Evolutionary conservation across 2,329 filamentous ascomycete genomes (phyloP).

Genomic region (Fusarium sp.): DNA sequence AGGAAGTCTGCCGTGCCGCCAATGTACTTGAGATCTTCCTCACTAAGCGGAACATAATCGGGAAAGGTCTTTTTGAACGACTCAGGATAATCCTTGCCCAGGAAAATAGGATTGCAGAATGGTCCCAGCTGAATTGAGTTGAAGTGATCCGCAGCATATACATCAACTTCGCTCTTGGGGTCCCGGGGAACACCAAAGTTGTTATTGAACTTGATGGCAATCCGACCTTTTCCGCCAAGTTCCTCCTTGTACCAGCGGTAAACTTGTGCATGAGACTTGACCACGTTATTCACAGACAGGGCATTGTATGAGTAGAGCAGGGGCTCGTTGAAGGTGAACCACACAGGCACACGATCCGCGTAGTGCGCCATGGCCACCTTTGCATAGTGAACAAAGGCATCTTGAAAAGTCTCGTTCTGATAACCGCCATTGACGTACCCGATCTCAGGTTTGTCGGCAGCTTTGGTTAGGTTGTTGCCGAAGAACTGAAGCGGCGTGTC

Average conservation of each 20-base stretch:
- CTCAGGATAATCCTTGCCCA: constrained; percentile 64
- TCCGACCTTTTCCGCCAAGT: constrained; percentile 63
- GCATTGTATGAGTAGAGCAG: constrained; percentile 58
- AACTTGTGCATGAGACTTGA: constrained; percentile 64
- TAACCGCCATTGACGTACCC: constrained; percentile 59
- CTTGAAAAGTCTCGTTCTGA: constrained; percentile 61
- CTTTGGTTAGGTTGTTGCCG: constrained; percentile 50
- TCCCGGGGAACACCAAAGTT: constrained; percentile 65
- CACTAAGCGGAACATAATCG: constrained; percentile 61
- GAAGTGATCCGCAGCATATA: constrained; percentile 61
- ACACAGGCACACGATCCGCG: constrained; percentile 64
- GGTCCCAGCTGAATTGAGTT: constrained; percentile 63
- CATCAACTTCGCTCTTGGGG: constrained; percentile 55
- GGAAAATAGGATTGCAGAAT: constrained; percentile 66
- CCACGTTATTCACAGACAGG: constrained; percentile 55
- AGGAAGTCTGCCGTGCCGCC: constrained; percentile 67
- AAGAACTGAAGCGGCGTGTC: constrained; percentile 61
- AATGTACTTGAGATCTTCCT: constrained; percentile 63
- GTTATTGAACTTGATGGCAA: constrained; percentile 63
- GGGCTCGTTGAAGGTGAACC: constrained; percentile 68
- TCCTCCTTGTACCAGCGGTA: constrained; percentile 68
- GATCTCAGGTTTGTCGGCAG: constrained; percentile 47
- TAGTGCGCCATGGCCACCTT: constrained; percentile 65
- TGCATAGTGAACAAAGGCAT: constrained; percentile 66
- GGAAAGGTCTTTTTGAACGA: constrained; percentile 60